These are phyloP conservation scores for Aspergillus udagawae DNA, from an alignment of 2,329 filamentous ascomycete species.

Conservation along the genomic window DNA sequence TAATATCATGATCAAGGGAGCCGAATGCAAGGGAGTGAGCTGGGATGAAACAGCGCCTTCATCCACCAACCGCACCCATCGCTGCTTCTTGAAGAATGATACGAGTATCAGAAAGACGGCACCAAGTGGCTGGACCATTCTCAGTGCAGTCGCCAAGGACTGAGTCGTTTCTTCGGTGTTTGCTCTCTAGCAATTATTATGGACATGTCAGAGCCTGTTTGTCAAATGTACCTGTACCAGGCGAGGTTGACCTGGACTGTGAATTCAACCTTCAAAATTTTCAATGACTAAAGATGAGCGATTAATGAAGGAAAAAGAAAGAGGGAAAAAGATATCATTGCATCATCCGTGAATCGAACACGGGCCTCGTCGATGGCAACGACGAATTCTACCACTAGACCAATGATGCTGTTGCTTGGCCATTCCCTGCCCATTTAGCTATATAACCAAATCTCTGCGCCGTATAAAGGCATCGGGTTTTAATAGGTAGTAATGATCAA, in stretches of 20 bases:
- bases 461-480: too few species aligned
- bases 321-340: slow-evolving; percentile 21
- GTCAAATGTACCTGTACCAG: too few species aligned
- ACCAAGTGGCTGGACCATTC: not conserved
- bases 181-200: not conserved
- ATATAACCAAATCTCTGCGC: too few species aligned
- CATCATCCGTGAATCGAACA: slow-evolving; percentile 47
- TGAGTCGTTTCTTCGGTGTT: not conserved
- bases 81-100: not conserved
- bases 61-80: not conserved
- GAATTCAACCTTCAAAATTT: too few species aligned
- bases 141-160: not conserved
- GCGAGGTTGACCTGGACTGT: too few species aligned
- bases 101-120: not conserved
- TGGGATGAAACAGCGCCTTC: not conserved
- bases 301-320: not conserved
- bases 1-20: not conserved
- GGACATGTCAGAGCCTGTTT: not conserved
- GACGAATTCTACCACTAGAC: slow-evolving; percentile 46
- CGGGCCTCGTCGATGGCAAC: slow-evolving; percentile 46
- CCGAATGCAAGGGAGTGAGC: not conserved
- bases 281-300: not conserved
- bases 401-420: slow-evolving; percentile 33
- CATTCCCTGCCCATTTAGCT: too few species aligned
- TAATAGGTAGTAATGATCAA: too few species aligned